Evolutionary conservation across 179 eudicot species (phyloP).

Genomic region (Beta macrorhiza): DNA sequence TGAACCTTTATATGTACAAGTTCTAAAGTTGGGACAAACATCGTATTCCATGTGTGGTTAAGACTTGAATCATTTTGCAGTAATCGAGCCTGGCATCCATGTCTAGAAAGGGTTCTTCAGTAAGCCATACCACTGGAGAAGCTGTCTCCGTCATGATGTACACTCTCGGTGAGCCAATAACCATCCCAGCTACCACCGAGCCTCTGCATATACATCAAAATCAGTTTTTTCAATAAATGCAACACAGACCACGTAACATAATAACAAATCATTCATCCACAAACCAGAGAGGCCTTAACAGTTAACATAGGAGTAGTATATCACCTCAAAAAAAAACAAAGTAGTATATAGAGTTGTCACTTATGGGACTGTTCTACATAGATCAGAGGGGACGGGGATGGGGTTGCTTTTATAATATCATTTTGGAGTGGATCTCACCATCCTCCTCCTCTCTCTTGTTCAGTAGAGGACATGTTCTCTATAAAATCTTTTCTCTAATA

Average conservation of each 20-base stretch:
- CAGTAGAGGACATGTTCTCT: too few relatives aligned
- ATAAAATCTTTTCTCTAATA: too few relatives aligned
- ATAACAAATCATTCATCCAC: too few relatives aligned
- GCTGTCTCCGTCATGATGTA: slow-evolving; percentile 85
- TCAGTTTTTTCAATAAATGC: neutral
- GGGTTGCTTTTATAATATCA: too few relatives aligned
- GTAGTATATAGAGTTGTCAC: too few relatives aligned
- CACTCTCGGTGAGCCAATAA: slow-evolving; percentile 91
- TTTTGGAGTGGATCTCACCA: too few relatives aligned
- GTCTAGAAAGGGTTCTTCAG: slow-evolving; percentile 31
- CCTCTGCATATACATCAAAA: slow-evolving; percentile 45
- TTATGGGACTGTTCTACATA: too few relatives aligned
- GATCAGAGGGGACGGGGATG: too few relatives aligned
- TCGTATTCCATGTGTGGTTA: neutral
- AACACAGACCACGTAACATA: neutral
- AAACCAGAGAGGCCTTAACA: too few relatives aligned
- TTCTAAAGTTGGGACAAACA: slow-evolving; percentile 1
- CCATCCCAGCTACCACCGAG: slow-evolving; percentile 97
- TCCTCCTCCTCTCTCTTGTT: too few relatives aligned
- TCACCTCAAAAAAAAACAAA: too few relatives aligned
- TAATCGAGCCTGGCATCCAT: neutral
- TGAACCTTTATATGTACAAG: slow-evolving; percentile 20
- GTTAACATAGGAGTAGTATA: too few relatives aligned
- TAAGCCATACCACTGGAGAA: slow-evolving; percentile 90
- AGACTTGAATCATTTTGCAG: neutral